phyloP scores from a whole-genome alignment of 176 grass and related monocot species.

The Eleusine coracana region DNA sequence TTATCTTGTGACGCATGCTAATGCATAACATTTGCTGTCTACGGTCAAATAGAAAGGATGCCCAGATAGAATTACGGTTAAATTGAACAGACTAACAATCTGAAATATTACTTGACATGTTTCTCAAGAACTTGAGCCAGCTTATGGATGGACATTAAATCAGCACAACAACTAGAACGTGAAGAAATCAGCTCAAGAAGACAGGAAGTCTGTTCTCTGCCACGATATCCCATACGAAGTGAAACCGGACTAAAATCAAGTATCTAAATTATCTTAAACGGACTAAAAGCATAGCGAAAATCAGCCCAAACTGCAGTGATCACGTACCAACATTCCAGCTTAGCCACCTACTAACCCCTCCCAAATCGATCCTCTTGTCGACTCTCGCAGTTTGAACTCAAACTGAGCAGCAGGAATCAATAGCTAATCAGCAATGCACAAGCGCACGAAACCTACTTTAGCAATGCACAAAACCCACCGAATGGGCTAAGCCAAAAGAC shows the following conservation, averaged over 20 bases:
- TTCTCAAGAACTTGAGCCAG: not conserved
- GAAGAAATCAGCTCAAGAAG: not conserved
- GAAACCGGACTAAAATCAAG: not conserved
- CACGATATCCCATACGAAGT: not conserved
- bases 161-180: not conserved
- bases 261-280: no score
- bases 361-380: not conserved
- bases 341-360: constrained; percentile 12
- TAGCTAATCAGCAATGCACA: not conserved
- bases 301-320: not conserved
- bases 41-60: no score
- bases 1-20: no score
- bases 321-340: no score
- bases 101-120: no score
- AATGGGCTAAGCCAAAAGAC: not conserved
- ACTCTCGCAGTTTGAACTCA: not conserved
- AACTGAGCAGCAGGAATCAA: not conserved
- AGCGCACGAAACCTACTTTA: not conserved
- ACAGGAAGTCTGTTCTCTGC: not conserved
- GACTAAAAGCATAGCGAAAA: not conserved
- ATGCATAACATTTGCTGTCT: no score
- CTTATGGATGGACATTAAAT: not conserved
- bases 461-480: not conserved
- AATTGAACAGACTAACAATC: no score
- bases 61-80: no score